Conservation (phyloP, 257 asterid species). For the Anisodus acutangulus region DNA sequence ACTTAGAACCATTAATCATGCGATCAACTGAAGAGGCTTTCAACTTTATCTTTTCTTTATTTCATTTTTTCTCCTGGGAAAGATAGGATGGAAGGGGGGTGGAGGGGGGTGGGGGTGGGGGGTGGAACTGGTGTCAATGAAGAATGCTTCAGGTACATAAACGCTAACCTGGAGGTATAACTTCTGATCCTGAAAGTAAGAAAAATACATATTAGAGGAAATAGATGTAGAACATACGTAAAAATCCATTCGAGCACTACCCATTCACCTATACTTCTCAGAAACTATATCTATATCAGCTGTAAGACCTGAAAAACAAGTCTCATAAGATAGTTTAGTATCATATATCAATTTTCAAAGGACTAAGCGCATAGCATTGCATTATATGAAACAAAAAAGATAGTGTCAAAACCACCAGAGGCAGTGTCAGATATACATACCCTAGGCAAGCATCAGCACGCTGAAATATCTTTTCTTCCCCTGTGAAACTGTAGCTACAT, state of each 20-base stretch:
- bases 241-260: constrained; percentile 91
- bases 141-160: no score
- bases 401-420: constrained; percentile 23
- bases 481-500: constrained; percentile 79
- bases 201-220: background rate
- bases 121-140: no score
- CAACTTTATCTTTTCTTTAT: constrained; percentile 3
- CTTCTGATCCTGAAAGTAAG: background rate
- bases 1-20: no score
- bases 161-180: background rate
- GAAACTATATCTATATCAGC: constrained; percentile 98
- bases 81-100: background rate
- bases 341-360: background rate
- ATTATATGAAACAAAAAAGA: background rate
- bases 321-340: background rate
- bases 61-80: background rate
- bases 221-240: constrained; percentile 61
- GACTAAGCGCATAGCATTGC: background rate
- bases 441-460: constrained; percentile 97
- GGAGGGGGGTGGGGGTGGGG: no score
- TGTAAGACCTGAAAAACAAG: constrained; percentile 67
- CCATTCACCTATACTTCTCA: constrained; percentile 99
- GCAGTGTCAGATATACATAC: constrained; percentile 46
- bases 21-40: constrained; percentile 9
- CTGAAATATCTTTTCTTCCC: constrained; percentile 70